These are phyloP conservation scores for Cyberlindnera galapagoensis DNA, from an alignment of 805 yeast species.

Conservation along the genomic window DNA sequence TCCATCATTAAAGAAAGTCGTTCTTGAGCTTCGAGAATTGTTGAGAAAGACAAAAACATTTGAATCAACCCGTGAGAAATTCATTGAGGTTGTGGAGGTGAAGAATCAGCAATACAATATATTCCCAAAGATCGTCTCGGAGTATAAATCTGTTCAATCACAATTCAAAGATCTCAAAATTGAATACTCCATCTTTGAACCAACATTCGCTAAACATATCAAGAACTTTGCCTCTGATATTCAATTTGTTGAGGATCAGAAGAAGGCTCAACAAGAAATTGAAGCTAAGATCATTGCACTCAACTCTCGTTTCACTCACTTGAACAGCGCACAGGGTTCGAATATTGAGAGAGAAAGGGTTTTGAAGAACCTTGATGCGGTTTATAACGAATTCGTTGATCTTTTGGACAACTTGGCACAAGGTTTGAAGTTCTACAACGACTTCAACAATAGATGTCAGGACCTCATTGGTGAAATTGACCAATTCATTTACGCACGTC, in stretches of 20 bases:
- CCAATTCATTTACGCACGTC: slow-evolving; percentile 41
- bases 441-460: slow-evolving; percentile 43
- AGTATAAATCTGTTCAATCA: slow-evolving; percentile 30
- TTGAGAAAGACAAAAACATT: slow-evolving; percentile 28
- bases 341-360: slow-evolving; percentile 35
- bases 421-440: slow-evolving; percentile 67
- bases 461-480: slow-evolving; percentile 43
- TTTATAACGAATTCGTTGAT: slow-evolving; percentile 32
- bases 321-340: slow-evolving; percentile 12
- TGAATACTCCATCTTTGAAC: slow-evolving; percentile 31
- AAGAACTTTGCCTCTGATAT: slow-evolving; percentile 45
- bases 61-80: slow-evolving; percentile 32
- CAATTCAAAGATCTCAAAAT: slow-evolving; percentile 14
- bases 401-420: slow-evolving; percentile 54
- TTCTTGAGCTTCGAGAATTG: slow-evolving; percentile 28
- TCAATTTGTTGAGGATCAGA: slow-evolving; percentile 37
- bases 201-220: slow-evolving; percentile 36
- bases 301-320: slow-evolving; percentile 24
- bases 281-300: slow-evolving; percentile 32
- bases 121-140: slow-evolving; percentile 46
- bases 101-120: slow-evolving; percentile 42
- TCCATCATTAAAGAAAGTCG: slow-evolving; percentile 30
- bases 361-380: slow-evolving; percentile 39
- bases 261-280: slow-evolving; percentile 30
- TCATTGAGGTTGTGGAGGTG: slow-evolving; percentile 35